Base-by-base conservation (phyloP, 495 filamentous ascomycete species). In the Hypoxylon intermedium region DNA sequence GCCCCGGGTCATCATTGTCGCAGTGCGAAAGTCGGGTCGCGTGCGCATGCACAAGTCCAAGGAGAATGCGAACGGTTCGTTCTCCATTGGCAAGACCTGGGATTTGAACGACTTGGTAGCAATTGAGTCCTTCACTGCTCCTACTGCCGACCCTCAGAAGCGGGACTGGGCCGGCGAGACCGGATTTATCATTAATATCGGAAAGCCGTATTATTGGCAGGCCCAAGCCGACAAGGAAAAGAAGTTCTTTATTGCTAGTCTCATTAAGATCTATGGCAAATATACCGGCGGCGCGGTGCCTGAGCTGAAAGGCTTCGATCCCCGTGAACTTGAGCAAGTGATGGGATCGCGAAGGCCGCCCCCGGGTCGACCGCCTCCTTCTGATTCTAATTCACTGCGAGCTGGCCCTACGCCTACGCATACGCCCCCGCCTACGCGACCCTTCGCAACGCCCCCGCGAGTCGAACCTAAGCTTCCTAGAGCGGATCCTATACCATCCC, bases 11-110 rank as follows among this genome's bases (percentile, higher is more conserved):
- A 95, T 98, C 58, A 89, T 98, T 58, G 85, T 98, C 58, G 87
- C 94, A 7, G 93, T 98, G 53, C 85, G 90, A 40, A 93, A 90
- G 60, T 96, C 93, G 0, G 93, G 93, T 43, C 84, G 92, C 54
- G 92, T 98, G 59, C 89, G 92, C 49, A 85, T 98, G 79, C 94
- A 98, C 78, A 98, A 98, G 73, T 92, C 91, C 44, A 86, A 95
- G 58, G 95, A 98, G 72, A 98, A 98, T 71, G 80, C 82, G 37
- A 96, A 97, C 75, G 90, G 91, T 23, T 83, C 90, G 3, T 98
- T 96, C 74, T 97, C 94, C 5, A 97, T 98, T 65, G 94, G 94
- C 34, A 98, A 98, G 75, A 97, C 93, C 2, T 98, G 94, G 94
- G 87, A 89, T 69, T 79, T 98, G 48, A 92, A 97, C 68, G 93